A percentile compares a stretch with the other conserved stretches of the same genome.
phyloP scores from a whole-genome alignment of 2,329 filamentous ascomycete species.

The Colletotrichum chlorophyti region DNA sequence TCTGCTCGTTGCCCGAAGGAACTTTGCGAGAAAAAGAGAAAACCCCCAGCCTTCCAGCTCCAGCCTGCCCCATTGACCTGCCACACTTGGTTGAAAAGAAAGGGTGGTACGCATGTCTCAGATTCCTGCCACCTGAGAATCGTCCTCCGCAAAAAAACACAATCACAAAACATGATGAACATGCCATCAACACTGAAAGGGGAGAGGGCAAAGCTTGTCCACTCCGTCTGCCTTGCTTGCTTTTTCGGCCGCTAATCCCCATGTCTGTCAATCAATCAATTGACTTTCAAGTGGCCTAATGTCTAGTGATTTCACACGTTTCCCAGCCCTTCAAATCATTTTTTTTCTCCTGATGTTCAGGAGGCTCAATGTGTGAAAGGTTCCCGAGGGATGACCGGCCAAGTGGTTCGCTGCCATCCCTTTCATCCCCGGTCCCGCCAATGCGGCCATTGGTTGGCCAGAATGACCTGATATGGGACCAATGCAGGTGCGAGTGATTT shows the following conservation, averaged over 20 bases:
- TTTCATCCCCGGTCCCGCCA: constrained; percentile 7
- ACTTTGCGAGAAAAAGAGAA: too few species aligned
- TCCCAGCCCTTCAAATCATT: constrained; percentile 1
- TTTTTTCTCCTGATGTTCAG: too few species aligned
- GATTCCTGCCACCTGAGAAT: background rate
- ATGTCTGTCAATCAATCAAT: too few species aligned
- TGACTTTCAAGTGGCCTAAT: constrained; percentile 5
- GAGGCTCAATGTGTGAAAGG: too few species aligned
- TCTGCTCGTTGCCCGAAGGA: too few species aligned
- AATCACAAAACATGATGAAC: background rate
- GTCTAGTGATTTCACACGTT: background rate
- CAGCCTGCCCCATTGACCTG: too few species aligned
- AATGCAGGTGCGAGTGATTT: constrained; percentile 13
- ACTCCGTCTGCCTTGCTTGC: background rate
- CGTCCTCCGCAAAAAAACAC: too few species aligned
- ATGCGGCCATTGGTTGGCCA: constrained; percentile 23
- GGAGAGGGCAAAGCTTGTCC: background rate
- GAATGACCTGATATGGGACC: constrained; percentile 23
- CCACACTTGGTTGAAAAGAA: too few species aligned
- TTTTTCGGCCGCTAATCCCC: constrained; percentile 2
- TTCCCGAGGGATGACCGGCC: too few species aligned
- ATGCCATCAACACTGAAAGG: background rate
- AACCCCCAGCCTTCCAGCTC: too few species aligned
- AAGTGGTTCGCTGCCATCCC: background rate
- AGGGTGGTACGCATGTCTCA: constrained; percentile 9